Evolutionary conservation across 257 asterid genomes (phyloP).

Genomic region (Penstemon newberryi): DNA sequence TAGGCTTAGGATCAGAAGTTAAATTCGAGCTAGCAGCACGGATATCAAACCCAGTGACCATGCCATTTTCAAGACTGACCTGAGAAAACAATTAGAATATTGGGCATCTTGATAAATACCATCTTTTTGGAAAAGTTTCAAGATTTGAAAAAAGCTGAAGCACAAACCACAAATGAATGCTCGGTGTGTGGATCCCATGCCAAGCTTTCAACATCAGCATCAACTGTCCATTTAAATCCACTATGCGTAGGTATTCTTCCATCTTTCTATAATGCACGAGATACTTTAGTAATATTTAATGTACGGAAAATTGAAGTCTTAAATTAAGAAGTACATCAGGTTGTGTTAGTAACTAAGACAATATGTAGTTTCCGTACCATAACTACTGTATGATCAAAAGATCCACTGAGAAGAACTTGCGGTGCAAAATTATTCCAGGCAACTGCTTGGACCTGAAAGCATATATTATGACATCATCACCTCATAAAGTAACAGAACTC

Average conservation of each 20-base stretch:
- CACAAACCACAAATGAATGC: conserved; percentile 88
- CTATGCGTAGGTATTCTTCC: conserved; percentile 49
- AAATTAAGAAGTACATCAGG: neutral
- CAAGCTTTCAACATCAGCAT: conserved; percentile 81
- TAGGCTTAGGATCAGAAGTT: conserved; percentile 56
- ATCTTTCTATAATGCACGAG: conserved; percentile 61
- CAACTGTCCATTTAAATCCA: conserved; percentile 68
- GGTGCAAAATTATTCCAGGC: conserved; percentile 80
- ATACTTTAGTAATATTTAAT: conserved; percentile 1
- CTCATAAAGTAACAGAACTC: conserved; percentile 16
- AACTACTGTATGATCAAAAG: conserved; percentile 74
- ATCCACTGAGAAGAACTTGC: conserved; percentile 89
- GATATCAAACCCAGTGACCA: conserved; percentile 63
- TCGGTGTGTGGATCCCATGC: conserved; percentile 93
- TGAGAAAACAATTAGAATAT: conserved; percentile 35
- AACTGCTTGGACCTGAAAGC: conserved; percentile 82
- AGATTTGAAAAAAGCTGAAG: conserved; percentile 9
- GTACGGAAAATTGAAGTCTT: conserved; percentile 3
- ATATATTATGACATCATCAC: conserved; percentile 4
- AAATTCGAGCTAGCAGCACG: conserved; percentile 58
- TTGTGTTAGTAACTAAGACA: neutral
- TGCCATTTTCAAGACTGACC: conserved; percentile 91
- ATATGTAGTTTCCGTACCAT: conserved; percentile 44
- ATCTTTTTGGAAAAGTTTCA: neutral
- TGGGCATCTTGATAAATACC: neutral